Conservation (phyloP, 1,284 basidiomycete genomes). For the Peniophora sp. region DNA sequence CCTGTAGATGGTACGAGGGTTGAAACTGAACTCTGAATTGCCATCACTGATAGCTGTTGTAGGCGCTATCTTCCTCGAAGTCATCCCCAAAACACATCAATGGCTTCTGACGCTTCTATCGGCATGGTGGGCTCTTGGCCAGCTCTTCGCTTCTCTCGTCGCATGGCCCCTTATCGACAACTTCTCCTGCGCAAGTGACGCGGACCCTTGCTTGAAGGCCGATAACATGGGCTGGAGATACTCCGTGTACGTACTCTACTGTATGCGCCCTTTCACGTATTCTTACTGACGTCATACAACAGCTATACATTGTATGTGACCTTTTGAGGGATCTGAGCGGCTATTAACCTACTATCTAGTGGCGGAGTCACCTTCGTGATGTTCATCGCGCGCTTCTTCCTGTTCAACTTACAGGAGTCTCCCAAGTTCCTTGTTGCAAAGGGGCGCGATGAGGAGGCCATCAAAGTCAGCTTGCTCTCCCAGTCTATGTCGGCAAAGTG, state of each 20-base stretch:
- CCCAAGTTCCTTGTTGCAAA: conserved; percentile 53
- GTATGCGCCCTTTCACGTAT: neutral
- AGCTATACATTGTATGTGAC: too few species aligned
- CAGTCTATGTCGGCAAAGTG: neutral
- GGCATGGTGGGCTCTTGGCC: conserved; percentile 59
- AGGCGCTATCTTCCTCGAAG: conserved; percentile 50
- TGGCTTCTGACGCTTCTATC: conserved; percentile 61
- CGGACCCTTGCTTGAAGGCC: conserved; percentile 31
- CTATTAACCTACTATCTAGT: conserved; percentile 13
- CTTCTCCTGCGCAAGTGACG: conserved; percentile 31
- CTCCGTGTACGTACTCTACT: conserved; percentile 32
- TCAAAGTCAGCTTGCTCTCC: conserved; percentile 27
- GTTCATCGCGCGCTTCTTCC: conserved; percentile 35
- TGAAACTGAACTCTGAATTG: neutral
- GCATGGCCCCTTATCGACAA: conserved; percentile 44
- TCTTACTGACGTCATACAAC: too few species aligned
- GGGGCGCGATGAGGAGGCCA: conserved; percentile 48
- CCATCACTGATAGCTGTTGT: neutral
- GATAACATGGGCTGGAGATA: conserved; percentile 60
- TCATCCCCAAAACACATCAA: conserved; percentile 44
- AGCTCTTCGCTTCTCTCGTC: conserved; percentile 43
- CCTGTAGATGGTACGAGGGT: conserved; percentile 40
- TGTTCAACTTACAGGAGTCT: conserved; percentile 49
- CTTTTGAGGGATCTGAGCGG: neutral
- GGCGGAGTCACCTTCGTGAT: conserved; percentile 39